These are phyloP conservation scores for Zychaea mexicana DNA, from an alignment of 371 early-diverging fungal species.

Conservation along the genomic window DNA sequence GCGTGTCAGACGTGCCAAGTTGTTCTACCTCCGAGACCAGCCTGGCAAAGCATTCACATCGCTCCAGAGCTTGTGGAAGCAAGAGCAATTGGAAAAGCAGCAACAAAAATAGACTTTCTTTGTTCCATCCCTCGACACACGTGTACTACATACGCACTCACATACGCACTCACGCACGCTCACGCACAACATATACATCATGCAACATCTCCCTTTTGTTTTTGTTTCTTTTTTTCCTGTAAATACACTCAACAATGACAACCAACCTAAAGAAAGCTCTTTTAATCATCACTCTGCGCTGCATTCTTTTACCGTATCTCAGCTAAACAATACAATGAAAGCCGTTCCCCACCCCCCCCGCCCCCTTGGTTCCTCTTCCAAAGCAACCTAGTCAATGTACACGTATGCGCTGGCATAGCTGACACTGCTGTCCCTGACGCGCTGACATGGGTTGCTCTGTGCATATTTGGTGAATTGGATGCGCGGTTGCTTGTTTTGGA, in stretches of 20 bases:
- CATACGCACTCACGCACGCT: not conserved
- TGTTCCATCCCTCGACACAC: not conserved
- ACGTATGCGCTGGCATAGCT: constrained; percentile 65
- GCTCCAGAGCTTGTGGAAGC: constrained; percentile 58
- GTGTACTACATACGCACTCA: not conserved
- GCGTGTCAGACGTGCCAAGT: constrained; percentile 76
- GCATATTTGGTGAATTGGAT: constrained; percentile 80
- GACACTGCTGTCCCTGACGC: constrained; percentile 67
- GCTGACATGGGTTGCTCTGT: constrained; percentile 69
- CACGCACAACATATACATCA: not conserved
- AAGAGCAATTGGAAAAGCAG: constrained; percentile 45
- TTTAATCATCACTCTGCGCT: too few relatives aligned
- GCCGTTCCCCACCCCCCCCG: too few relatives aligned
- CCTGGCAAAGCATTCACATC: constrained; percentile 74
- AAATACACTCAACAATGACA: too few relatives aligned
- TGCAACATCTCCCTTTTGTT: not conserved
- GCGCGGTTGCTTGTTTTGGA: constrained; percentile 11
- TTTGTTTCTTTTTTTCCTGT: too few relatives aligned
- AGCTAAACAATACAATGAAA: too few relatives aligned
- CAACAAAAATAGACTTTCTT: not conserved
- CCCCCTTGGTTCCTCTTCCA: too few relatives aligned
- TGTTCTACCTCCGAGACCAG: constrained; percentile 79
- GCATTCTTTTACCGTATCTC: too few relatives aligned
- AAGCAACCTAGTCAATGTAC: not conserved
- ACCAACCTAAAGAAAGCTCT: too few relatives aligned